Base-by-base conservation (phyloP, 2,329 filamentous ascomycete genomes). In the Aspergillus texensis region DNA sequence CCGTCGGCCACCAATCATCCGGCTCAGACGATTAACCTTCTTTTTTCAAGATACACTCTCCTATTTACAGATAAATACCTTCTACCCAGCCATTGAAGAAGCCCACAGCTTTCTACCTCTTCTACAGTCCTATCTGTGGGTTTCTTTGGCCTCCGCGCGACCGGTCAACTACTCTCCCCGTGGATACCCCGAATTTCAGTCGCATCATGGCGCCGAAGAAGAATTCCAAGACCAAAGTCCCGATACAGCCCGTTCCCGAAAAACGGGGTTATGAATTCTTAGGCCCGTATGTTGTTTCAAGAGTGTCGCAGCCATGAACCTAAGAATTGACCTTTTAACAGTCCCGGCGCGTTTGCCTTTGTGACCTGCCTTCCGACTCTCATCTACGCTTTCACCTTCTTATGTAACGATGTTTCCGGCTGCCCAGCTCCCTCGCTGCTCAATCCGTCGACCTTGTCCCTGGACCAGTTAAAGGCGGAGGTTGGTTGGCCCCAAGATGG, bases 351-450 rank as follows among this genome's bases (percentile, higher is more conserved):
- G 41, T 86, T 90, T 65, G 85, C 81, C 65, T 92, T 98, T 73
- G 91, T 91, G 9, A 90, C 96, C 71, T 89, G 89, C 62, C 87
- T 97, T 0, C 94, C 94, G 0, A 65, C 93, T 48, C 84, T 94
- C 67, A 86, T 93, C 70, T 96, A 95, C 80, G 76, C 89, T 71
- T 90, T 94, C 74, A 85, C 89, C 54, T 96, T 97, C 75, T 83
- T 90, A 72, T 97, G 94, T 85, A 98, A 97, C 81, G 94, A 98
- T 77, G 83, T 96, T 67, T 90, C 92, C 10, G 94, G 95, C 63
- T 98, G 95, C 75, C 95, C 94, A 54, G 89, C 92, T 3, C 93
- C 94, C 4, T 93, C 91, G 4, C 84, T 94, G 10, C 85, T 96
- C 43, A 84, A 85, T 69, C 93, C 91, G 36, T 88, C 85, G 62